These are phyloP conservation scores for Scenedesmus sp. DNA, from an alignment of 163 green algal species.

Conservation along the genomic window DNA sequence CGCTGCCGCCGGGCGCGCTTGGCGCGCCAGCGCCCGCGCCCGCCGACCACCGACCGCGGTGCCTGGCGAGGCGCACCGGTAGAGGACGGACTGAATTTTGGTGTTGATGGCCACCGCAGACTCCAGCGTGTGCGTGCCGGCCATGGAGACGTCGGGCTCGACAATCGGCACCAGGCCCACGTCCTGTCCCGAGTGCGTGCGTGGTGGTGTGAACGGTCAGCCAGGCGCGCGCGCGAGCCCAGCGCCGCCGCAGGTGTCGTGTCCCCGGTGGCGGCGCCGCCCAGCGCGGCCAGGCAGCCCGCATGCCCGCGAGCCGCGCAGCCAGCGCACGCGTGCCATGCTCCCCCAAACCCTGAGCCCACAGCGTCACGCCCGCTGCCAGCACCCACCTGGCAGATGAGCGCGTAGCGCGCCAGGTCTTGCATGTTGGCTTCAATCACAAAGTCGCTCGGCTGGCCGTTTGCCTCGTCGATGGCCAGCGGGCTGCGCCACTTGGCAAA, in stretches of 20 bases:
- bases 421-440: constrained; percentile 66
- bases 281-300: no score
- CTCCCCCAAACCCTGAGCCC: not conserved
- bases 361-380: not conserved
- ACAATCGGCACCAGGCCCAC: constrained; percentile 58
- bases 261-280: no score
- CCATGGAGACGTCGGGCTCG: constrained; percentile 60
- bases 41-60: no score
- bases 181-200: no score
- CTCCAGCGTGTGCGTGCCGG: constrained; percentile 55
- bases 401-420: constrained; percentile 64
- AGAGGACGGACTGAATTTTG: constrained; percentile 61
- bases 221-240: no score
- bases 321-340: no score
- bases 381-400: constrained; percentile 57
- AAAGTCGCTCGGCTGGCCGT: constrained; percentile 58
- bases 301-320: no score
- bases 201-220: no score
- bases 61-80: no score
- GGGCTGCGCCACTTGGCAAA: constrained; percentile 67
- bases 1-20: no score
- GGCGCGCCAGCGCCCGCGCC: no score
- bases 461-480: constrained; percentile 57
- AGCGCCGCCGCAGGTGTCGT: no score
- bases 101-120: constrained; percentile 59